These are phyloP conservation scores for Isabelozyma gotoi DNA, from an alignment of 805 yeast genomes.

Conservation along the genomic window DNA sequence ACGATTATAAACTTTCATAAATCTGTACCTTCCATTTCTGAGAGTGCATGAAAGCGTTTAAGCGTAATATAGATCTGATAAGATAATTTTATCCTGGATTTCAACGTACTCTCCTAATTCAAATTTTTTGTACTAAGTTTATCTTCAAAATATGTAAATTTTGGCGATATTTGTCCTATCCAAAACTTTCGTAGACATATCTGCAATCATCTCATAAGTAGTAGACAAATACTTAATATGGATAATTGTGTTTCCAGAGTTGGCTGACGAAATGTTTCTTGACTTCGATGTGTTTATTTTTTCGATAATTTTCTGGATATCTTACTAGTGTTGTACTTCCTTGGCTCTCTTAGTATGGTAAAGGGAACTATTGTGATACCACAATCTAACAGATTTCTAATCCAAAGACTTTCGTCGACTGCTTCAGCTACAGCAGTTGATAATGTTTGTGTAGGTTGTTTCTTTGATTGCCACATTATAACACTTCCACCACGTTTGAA, in stretches of 20 bases:
- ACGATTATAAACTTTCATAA: too few relatives aligned
- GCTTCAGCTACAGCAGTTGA: not conserved
- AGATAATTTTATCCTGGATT: too few relatives aligned
- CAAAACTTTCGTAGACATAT: too few relatives aligned
- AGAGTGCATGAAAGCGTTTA: too few relatives aligned
- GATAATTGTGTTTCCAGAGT: not conserved
- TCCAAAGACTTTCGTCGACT: not conserved
- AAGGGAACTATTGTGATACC: not conserved
- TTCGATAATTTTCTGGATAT: not conserved
- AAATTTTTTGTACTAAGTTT: too few relatives aligned
- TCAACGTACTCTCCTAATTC: too few relatives aligned
- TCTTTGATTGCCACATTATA: not conserved
- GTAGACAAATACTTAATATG: too few relatives aligned
- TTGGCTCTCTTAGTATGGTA: not conserved
- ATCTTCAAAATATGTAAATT: too few relatives aligned
- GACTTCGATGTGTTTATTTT: not conserved
- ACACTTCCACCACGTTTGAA: not conserved
- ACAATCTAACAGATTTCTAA: not conserved
- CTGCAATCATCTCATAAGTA: too few relatives aligned
- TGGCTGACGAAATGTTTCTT: not conserved
- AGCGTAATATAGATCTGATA: too few relatives aligned
- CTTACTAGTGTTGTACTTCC: not conserved
- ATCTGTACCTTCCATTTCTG: too few relatives aligned
- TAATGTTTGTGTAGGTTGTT: not conserved
- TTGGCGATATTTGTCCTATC: too few relatives aligned